Base-by-base conservation (phyloP, 495 filamentous ascomycete genomes). In the Penicillium psychrofluorescens region DNA sequence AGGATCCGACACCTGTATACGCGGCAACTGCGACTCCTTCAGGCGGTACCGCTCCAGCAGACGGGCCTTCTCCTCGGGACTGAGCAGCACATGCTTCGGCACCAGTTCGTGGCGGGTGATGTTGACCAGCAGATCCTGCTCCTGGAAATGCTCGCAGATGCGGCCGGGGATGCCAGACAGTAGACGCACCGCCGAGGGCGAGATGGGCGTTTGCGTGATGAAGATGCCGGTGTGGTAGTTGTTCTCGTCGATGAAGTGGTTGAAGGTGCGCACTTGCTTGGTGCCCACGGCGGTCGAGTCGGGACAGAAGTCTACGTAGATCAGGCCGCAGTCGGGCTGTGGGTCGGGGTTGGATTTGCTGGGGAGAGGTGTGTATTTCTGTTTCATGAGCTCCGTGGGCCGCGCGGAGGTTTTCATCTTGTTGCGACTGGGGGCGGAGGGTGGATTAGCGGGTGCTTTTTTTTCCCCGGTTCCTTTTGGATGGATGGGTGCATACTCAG, bases 51-150 rank as follows among this genome's bases (percentile, higher is more conserved):
- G 74, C 66, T 88, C 78, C 44, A 98, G 68, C 53, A 98, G 67
- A 32, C 78, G 76, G 43, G 63, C 72, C 76, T 95, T 95, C 75
- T 98, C 94, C 56, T 92, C 89, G 35, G 80, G 77, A 58, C 85
- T 91, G 35, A 98, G 77, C 39, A 97, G 70, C 13, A 95, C 80
- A 60, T 98, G 92, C 59, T 86, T 91, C 28, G 92, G 92, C 12
- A 98, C 92, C 11, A 98, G 79, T 67, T 97, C 90, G 70, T 98
- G 92, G 58, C 89, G 88, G 16, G 91, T 97, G 64, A 98, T 98
- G 67, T 98, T 98, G 59, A 97, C 90, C 36, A 98, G 76, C 56
- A 98, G 67, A 67, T 98, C 90, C 67, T 89, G 83, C 70, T 98
- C 94, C 46, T 90, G 75, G 76, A 97, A 98, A 54, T 85, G 85